Conservation (phyloP, 805 yeast species). For the Metschnikowia lunata region DNA sequence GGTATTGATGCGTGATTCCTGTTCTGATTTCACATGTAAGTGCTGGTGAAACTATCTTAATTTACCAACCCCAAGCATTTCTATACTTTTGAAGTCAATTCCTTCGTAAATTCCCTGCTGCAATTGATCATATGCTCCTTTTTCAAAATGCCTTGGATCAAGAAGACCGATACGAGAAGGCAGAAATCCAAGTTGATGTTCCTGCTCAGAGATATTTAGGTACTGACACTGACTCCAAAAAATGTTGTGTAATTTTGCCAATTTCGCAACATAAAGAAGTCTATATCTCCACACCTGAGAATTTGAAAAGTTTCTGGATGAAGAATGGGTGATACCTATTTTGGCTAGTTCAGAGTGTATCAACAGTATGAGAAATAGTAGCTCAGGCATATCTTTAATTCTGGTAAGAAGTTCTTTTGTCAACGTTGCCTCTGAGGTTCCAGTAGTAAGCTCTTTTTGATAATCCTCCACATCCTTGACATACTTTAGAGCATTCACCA, state of each 20-base stretch:
- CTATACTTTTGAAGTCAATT: constrained; percentile 21
- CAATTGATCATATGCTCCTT: constrained; percentile 23
- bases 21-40: too few species aligned
- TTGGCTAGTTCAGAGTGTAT: constrained; percentile 30
- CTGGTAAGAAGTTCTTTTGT: constrained; percentile 21
- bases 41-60: not conserved
- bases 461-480: constrained; percentile 27
- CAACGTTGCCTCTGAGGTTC: constrained; percentile 20
- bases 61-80: constrained; percentile 9
- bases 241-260: constrained; percentile 25
- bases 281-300: constrained; percentile 17
- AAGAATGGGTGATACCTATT: constrained; percentile 23
- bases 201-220: constrained; percentile 27
- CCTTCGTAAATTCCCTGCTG: constrained; percentile 26
- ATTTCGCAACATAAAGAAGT: constrained; percentile 20
- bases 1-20: too few species aligned
- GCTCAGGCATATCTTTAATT: constrained; percentile 25
- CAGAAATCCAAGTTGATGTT: constrained; percentile 24
- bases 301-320: constrained; percentile 9
- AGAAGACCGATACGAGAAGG: constrained; percentile 31
- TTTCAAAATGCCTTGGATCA: constrained; percentile 35
- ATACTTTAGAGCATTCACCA: constrained; percentile 21
- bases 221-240: constrained; percentile 37
- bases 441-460: constrained; percentile 18
- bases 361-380: constrained; percentile 26